phyloP scores from a whole-genome alignment of 495 filamentous ascomycete species.

The Bathelium albidoporum region DNA sequence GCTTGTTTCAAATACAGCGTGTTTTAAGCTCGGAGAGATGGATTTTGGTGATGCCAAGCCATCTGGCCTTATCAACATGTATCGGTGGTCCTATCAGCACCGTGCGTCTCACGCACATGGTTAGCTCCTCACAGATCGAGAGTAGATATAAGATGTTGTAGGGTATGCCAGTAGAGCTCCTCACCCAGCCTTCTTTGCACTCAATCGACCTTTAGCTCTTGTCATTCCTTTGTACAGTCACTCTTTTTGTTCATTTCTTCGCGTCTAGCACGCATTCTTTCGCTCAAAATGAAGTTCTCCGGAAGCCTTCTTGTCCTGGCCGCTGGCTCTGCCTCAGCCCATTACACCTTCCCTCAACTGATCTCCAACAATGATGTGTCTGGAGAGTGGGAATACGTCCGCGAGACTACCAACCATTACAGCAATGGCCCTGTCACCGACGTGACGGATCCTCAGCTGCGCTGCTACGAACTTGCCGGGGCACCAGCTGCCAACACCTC shows the following conservation, averaged over 20 bases:
- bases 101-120: not conserved
- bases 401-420: constrained; percentile 44
- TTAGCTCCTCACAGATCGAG: not conserved
- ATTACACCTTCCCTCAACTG: constrained; percentile 13
- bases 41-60: not conserved
- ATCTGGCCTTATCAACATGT: not conserved
- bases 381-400: constrained; percentile 40
- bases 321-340: constrained; percentile 12
- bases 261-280: not conserved
- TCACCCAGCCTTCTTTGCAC: not conserved
- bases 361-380: constrained; percentile 13
- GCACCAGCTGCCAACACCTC: constrained; percentile 29
- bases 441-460: constrained; percentile 38
- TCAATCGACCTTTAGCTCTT: not conserved
- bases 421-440: constrained; percentile 43
- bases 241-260: not conserved
- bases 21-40: not conserved
- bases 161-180: not conserved
- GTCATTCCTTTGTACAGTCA: not conserved
- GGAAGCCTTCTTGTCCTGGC: constrained; percentile 7
- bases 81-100: not conserved
- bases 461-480: constrained; percentile 42
- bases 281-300: constrained; percentile 16
- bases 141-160: not conserved
- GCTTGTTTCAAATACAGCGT: not conserved